phyloP scores from a whole-genome alignment of 1,284 basidiomycete genomes.

The Cutaneotrichosporon arboriforme region DNA sequence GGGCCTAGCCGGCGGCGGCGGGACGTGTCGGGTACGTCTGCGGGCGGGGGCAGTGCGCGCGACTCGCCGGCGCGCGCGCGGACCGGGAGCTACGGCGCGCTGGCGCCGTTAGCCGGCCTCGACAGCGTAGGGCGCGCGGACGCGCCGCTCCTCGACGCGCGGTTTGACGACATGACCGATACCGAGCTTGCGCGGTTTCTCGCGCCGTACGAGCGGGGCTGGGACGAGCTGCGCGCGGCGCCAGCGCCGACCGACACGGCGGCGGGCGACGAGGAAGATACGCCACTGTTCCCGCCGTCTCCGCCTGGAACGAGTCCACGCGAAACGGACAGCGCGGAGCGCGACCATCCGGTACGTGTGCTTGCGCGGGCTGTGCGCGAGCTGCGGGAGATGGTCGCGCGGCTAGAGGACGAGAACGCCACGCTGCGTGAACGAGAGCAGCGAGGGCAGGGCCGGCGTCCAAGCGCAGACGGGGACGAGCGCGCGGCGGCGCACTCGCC shows the following conservation, averaged over 20 bases:
- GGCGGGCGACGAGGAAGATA: background rate
- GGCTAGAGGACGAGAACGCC: slow-evolving; percentile 36
- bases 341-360: slow-evolving; percentile 31
- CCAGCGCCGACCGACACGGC: background rate
- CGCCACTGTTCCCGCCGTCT: slow-evolving; percentile 38
- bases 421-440: background rate
- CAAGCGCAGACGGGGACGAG: too few relatives aligned
- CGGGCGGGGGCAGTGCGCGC: background rate
- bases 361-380: slow-evolving; percentile 37
- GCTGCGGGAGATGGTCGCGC: slow-evolving; percentile 27
- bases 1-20: background rate
- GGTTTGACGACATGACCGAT: slow-evolving; percentile 40
- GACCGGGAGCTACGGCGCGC: slow-evolving; percentile 1
- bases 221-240: background rate
- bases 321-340: slow-evolving; percentile 2
- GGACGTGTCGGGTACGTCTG: background rate
- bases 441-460: too few relatives aligned
- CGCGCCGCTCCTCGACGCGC: slow-evolving; percentile 30
- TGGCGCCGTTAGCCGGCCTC: slow-evolving; percentile 5
- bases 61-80: background rate
- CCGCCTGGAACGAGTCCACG: slow-evolving; percentile 21
- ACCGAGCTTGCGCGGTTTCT: slow-evolving; percentile 18
- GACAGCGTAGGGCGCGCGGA: slow-evolving; percentile 33
- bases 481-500: background rate
- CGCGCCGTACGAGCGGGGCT: background rate